Evolutionary conservation across 441 rosid genomes (phyloP).

Genomic region (Aleurites moluccanus): DNA sequence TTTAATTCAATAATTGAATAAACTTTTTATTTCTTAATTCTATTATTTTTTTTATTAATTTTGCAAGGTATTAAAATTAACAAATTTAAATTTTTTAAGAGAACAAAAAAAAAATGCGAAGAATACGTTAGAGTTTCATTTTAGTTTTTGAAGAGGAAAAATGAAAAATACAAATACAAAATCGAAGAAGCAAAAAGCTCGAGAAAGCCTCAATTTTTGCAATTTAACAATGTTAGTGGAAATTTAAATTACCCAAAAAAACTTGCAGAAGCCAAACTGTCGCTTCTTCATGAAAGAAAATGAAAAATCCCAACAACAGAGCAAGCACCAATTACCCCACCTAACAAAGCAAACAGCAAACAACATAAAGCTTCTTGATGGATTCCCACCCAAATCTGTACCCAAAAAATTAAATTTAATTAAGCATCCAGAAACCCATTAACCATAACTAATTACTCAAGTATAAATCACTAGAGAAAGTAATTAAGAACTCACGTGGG

Average conservation of each 20-base stretch:
- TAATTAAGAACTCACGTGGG: conserved; percentile 29
- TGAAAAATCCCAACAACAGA: conserved; percentile 36
- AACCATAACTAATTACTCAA: not conserved
- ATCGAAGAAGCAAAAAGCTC: too few species aligned
- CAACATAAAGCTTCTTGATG: conserved; percentile 35
- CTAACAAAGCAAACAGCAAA: conserved; percentile 27
- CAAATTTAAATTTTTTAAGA: too few species aligned
- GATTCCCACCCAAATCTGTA: conserved; percentile 40
- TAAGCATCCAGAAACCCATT: not conserved
- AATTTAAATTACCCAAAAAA: conserved; percentile 6
- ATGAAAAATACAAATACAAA: too few species aligned
- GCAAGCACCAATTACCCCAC: conserved; percentile 25
- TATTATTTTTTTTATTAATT: too few species aligned
- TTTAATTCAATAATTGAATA: too few species aligned
- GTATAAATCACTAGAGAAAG: not conserved
- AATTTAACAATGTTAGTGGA: too few species aligned
- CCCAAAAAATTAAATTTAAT: not conserved
- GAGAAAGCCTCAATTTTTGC: too few species aligned
- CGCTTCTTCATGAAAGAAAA: conserved; percentile 27
- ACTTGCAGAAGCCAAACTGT: conserved; percentile 32
- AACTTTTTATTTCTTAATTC: too few species aligned
- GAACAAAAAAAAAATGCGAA: too few species aligned
- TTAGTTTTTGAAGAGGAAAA: too few species aligned
- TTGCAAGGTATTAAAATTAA: too few species aligned
- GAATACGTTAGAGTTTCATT: too few species aligned